Evolutionary conservation across 2,329 filamentous ascomycete species (phyloP).

Genomic region (Cladosporium sp.): DNA sequence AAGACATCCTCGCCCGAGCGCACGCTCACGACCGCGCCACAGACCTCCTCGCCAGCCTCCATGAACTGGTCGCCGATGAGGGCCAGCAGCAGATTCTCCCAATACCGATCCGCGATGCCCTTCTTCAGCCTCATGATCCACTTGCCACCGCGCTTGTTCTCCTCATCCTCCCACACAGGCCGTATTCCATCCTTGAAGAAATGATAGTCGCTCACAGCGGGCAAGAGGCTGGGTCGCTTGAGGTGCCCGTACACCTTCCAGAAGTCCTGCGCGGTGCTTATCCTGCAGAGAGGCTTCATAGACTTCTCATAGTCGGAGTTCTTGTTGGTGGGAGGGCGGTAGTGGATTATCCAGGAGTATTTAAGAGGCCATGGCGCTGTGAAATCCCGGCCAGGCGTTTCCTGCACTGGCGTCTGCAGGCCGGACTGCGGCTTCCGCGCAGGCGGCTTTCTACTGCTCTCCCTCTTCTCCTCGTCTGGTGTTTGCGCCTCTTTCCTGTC

Average conservation of each 20-base stretch:
- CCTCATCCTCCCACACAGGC: constrained; percentile 97
- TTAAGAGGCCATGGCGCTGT: constrained; percentile 54
- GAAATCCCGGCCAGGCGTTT: constrained; percentile 2
- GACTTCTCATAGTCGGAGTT: constrained; percentile 98
- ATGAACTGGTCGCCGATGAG: constrained; percentile 91
- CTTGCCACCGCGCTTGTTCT: constrained; percentile 93
- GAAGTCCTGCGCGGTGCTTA: constrained; percentile 82
- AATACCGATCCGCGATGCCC: constrained; percentile 91
- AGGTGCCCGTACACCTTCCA: constrained; percentile 85
- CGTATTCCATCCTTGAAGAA: constrained; percentile 95
- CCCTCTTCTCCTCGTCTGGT: constrained; percentile 40
- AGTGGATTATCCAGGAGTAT: constrained; percentile 95
- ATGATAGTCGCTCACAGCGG: constrained; percentile 94
- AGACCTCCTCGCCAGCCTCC: constrained; percentile 90
- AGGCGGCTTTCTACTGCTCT: constrained; percentile 20
- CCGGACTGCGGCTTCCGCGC: constrained; percentile 25
- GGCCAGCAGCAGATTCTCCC: constrained; percentile 88
- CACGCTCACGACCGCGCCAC: constrained; percentile 89
- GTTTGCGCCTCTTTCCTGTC: constrained; percentile 55
- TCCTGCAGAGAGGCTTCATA: constrained; percentile 76
- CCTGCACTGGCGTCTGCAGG: constrained; percentile 15
- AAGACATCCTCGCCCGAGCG: constrained; percentile 94
- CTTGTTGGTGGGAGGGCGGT: constrained; percentile 91
- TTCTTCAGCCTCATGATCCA: constrained; percentile 98
- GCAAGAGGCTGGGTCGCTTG: constrained; percentile 80